Base-by-base conservation (phyloP, 441 rosid species). In the Raphanus hybrid region DNA sequence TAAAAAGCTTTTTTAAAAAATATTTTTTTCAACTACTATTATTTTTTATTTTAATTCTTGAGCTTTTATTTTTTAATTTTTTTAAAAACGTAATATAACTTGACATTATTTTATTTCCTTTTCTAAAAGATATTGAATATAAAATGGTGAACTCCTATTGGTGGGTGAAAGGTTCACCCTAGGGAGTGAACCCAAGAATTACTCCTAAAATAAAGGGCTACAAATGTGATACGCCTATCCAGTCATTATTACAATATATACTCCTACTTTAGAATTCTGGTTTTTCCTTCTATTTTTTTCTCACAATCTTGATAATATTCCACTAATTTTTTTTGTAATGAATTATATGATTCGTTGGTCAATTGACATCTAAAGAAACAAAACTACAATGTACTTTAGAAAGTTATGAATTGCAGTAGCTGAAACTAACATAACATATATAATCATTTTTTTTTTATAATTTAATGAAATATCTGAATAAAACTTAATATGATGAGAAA, bases 141-240 rank as follows among this genome's bases (percentile, higher is more conserved):
- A n/a, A n/a, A n/a, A n/a, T n/a, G n/a, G n/a, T n/a, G n/a, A n/a
- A n/a, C n/a, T n/a, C n/a, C n/a, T n/a, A n/a, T n/a, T n/a, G n/a
- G n/a, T n/a, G n/a, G n/a, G n/a, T n/a, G n/a, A n/a, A n/a, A n/a
- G n/a, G n/a, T n/a, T n/a, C n/a, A n/a, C n/a, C n/a, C n/a, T n/a
- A n/a, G n/a, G n/a, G n/a, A n/a, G n/a, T n/a, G n/a, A n/a, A n/a
- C n/a, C n/a, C n/a, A n/a, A n/a, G n/a, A n/a, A n/a, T n/a, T n/a
- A n/a, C n/a, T 48, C 69, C 58, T 70, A 43, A 59, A 26, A 75
- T 75, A 23, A 12, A 65, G 68, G 73, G 73, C 52, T 64, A 70
- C 2, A 0, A 58, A 48, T 37, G 0, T 15, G 76, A 75, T 79
- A 75, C 79, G 76, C 66, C 60, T 65, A 34, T 3, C 1, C 6